These are phyloP conservation scores for Trichoderma erinaceum DNA, from an alignment of 495 filamentous ascomycete species.

Conservation along the genomic window DNA sequence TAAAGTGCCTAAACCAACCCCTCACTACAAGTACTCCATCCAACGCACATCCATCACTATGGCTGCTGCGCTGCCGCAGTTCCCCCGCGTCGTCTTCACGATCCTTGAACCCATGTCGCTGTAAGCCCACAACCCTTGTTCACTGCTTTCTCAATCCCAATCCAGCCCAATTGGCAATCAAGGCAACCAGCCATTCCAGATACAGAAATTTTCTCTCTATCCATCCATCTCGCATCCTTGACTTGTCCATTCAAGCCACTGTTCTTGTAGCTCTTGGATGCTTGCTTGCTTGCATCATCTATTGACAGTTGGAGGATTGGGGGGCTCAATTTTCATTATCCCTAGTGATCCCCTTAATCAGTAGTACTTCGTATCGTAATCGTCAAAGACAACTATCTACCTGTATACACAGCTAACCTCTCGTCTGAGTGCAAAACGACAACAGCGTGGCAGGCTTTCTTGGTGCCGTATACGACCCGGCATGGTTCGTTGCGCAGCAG, in stretches of 20 bases:
- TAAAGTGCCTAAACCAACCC: neutral
- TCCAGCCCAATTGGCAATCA: slow-evolving; percentile 12
- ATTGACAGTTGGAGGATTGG: too few species aligned
- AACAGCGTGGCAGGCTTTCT: slow-evolving; percentile 50
- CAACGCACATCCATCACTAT: slow-evolving; percentile 27
- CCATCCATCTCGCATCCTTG: neutral
- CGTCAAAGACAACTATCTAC: neutral
- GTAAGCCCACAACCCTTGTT: slow-evolving; percentile 35
- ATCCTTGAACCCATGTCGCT: slow-evolving; percentile 63
- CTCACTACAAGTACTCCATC: neutral
- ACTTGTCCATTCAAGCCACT: neutral
- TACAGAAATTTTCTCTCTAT: neutral
- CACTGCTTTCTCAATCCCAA: slow-evolving; percentile 4
- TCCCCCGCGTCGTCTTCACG: slow-evolving; percentile 51
- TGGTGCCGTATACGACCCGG: slow-evolving; percentile 47
- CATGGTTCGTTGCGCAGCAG: slow-evolving; percentile 57
- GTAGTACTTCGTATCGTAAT: too few species aligned
- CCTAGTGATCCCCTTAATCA: too few species aligned
- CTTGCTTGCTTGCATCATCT: too few species aligned
- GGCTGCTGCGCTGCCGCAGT: slow-evolving; percentile 44
- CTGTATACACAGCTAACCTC: slow-evolving; percentile 1
- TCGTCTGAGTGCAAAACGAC: neutral
- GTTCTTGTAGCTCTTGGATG: too few species aligned
- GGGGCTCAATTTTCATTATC: too few species aligned
- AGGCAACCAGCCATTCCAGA: too few species aligned